Evolutionary conservation across 78 protist genomes (phyloP).

Genomic region (Dictyostelium firmibasis): DNA sequence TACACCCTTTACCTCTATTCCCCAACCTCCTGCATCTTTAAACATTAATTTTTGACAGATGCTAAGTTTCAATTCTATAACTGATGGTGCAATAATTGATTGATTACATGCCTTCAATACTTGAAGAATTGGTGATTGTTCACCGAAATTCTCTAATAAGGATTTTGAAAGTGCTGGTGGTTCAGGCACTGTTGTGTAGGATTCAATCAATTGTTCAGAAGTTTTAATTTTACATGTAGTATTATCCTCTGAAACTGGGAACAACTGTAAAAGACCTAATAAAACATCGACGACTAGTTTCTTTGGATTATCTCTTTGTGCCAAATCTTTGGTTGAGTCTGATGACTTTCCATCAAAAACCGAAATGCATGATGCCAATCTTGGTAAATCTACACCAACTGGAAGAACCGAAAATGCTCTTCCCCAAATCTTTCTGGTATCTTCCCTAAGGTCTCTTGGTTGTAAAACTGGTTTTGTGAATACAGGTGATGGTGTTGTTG

Average conservation of each 20-base stretch:
- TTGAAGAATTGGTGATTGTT: constrained; percentile 25
- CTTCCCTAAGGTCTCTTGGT: constrained; percentile 14
- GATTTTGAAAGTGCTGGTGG: not conserved
- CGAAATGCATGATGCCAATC: constrained; percentile 47
- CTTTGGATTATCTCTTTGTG: not conserved
- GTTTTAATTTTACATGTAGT: not conserved
- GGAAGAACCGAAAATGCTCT: constrained; percentile 20
- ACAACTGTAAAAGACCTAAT: not conserved
- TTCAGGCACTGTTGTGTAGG: not conserved
- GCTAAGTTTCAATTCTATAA: constrained; percentile 34
- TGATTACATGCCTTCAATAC: constrained; percentile 51
- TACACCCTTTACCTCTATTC: not conserved
- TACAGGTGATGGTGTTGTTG: constrained; percentile 16
- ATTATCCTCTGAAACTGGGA: not conserved
- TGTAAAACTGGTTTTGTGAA: not conserved
- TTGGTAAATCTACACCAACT: constrained; percentile 66
- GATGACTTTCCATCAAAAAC: not conserved
- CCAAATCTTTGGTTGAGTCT: not conserved
- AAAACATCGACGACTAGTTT: constrained; percentile 28
- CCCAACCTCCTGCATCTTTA: constrained; percentile 74
- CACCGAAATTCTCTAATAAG: not conserved
- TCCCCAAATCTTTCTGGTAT: constrained; percentile 47
- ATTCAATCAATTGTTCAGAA: not conserved
- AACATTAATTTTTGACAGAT: constrained; percentile 41
- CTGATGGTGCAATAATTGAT: constrained; percentile 73